Evolutionary conservation across 352 stramenopile genomes (phyloP).

Genomic region (Phytophthora citrophthora): DNA sequence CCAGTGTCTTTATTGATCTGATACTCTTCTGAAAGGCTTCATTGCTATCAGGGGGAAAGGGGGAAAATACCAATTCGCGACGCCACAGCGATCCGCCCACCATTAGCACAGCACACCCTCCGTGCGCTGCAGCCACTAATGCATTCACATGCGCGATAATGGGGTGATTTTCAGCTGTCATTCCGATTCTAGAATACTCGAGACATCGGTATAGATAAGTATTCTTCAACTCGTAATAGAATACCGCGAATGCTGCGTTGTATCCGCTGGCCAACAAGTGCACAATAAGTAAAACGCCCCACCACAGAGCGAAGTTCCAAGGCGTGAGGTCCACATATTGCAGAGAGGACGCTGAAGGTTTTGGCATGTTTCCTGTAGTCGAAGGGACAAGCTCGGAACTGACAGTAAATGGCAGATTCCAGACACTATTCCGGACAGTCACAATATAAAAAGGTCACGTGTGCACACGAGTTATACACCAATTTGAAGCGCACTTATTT

Average conservation of each 20-base stretch:
- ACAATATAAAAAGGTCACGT: no score
- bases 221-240: background rate
- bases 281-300: background rate
- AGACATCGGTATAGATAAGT: conserved; percentile 1
- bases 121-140: background rate
- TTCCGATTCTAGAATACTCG: conserved; percentile 3
- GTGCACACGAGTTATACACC: no score
- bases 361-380: background rate
- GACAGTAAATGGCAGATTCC: no score
- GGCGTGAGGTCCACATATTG: conserved; percentile 4
- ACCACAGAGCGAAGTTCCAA: background rate
- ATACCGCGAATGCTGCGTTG: background rate
- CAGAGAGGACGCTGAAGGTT: background rate
- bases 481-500: no score
- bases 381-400: no score
- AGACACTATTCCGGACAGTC: no score
- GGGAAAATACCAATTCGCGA: background rate
- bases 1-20: background rate
- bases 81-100: background rate
- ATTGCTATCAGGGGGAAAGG: background rate
- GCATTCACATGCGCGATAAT: conserved; percentile 1
- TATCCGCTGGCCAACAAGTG: background rate
- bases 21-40: background rate
- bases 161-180: background rate
- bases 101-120: background rate